A percentile compares a stretch with the other conserved stretches of the same genome.
These are phyloP conservation scores for Silene conica DNA, from an alignment of 148 eudicot genomes.

Conservation along the genomic window DNA sequence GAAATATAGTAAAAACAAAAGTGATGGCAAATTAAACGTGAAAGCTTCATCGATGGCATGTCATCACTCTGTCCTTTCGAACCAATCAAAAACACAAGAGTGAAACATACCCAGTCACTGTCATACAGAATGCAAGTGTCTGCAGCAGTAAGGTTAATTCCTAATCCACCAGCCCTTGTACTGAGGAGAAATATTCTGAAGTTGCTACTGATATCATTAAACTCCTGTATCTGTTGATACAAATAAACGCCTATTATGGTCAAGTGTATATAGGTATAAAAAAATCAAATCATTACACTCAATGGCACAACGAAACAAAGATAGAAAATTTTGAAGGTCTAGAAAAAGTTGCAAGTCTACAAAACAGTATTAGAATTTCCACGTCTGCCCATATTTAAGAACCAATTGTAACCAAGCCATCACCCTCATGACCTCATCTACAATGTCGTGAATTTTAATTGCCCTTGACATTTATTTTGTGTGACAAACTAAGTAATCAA, in stretches of 20 bases:
- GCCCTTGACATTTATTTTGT: no score
- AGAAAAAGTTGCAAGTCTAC: not conserved
- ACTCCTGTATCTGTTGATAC: conserved; percentile 67
- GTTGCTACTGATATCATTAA: conserved; percentile 64
- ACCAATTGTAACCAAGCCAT: no score
- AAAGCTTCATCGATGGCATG: not conserved
- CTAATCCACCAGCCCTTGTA: conserved; percentile 99
- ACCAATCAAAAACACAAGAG: not conserved
- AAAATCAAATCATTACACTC: not conserved
- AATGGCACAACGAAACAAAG: not conserved
- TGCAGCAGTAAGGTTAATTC: conserved; percentile 94
- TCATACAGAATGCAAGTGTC: conserved; percentile 97
- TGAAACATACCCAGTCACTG: conserved; percentile 85
- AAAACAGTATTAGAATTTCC: no score
- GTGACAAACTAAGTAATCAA: no score
- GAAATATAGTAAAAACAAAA: not conserved
- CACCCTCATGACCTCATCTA: no score
- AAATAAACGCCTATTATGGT: not conserved
- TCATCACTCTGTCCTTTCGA: not conserved
- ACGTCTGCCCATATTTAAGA: no score
- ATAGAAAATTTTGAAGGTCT: not conserved
- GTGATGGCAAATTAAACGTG: not conserved
- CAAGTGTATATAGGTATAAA: not conserved
- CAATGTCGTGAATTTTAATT: no score
- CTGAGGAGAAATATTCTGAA: conserved; percentile 81